Base-by-base conservation (phyloP, 257 asterid species). In the Petunia secreta region DNA sequence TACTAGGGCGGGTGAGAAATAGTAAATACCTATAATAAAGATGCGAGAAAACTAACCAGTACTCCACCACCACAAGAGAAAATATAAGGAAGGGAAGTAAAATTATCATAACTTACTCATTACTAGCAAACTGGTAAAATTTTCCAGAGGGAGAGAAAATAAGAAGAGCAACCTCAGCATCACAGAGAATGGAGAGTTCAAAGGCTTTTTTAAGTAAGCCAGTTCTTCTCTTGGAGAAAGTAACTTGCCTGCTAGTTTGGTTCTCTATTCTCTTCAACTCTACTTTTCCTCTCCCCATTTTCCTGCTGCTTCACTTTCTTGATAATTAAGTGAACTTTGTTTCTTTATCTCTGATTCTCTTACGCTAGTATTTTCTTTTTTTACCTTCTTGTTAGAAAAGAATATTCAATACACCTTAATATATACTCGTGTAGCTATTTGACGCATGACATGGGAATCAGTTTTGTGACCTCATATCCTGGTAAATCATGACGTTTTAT, bases 261-360 rank as follows among this genome's bases (percentile, higher is more conserved):
- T 73, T 73, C 62, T 73, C 78, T 73, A 73, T 73, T 73, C 78
- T 73, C 62, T 90, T 90, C 78, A 90, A 25, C 80, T 88, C 93
- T 4, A 90, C 90, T 83, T 90, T 90, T 14, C 93, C 93, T 85
- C 93, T 88, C 74, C 93, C 93, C 93, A 90, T 89, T 16, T 78
- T 43, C 11, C 11, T 44, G 25, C 25, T 25, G 25, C 77, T 71
- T 15, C 48, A 2, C 0, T 9, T 6, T 46, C 2, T 1, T 9
- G n/a, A 43, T 34, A 25, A 16, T 16, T 44, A 36, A n/a, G 4
- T 6, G 34, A 50, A 39, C 25, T 38, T 8, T 2, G 2, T 8
- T 8, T 50, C 55, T 9, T 14, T 14, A n/a, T n/a, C 55, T 50
- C 55, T 0, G 14, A 50, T 50, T 40, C 34, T 66, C 1, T 25